Conservation (phyloP, 257 asterid genomes). For the Handroanthus guayacan region DNA sequence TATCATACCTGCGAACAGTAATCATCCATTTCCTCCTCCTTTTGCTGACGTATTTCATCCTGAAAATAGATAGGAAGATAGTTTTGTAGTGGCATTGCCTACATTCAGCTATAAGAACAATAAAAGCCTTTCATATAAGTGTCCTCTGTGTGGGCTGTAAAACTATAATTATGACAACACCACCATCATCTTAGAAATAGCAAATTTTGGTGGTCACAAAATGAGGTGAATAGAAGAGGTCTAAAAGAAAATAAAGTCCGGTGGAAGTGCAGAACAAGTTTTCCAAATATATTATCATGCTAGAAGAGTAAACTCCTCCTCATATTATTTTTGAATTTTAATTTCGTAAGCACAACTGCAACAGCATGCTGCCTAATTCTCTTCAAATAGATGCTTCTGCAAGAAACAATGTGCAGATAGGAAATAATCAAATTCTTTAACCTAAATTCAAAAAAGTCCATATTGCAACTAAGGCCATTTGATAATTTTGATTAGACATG, state of each 20-base stretch:
- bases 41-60: conserved; percentile 93
- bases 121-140: conserved; percentile 17
- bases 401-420: background rate
- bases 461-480: background rate
- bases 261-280: conserved; percentile 17
- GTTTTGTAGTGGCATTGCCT: conserved; percentile 4
- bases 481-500: background rate
- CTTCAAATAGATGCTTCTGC: conserved; percentile 1
- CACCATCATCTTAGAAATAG: background rate
- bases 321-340: conserved; percentile 19
- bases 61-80: conserved; percentile 44
- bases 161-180: background rate
- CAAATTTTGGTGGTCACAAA: conserved; percentile 16
- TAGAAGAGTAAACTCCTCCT: conserved; percentile 26
- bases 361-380: background rate
- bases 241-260: conserved; percentile 5
- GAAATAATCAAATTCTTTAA: background rate
- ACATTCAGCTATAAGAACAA: conserved; percentile 26
- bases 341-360: conserved; percentile 11
- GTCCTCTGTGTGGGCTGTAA: conserved; percentile 2
- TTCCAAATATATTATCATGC: conserved; percentile 13
- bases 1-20: conserved; percentile 91
- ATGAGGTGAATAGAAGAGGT: conserved; percentile 4
- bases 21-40: conserved; percentile 98
- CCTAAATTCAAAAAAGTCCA: conserved; percentile 13